Evolutionary conservation across 2,329 filamentous ascomycete species (phyloP).

Genomic region (Exophiala aquamarina): DNA sequence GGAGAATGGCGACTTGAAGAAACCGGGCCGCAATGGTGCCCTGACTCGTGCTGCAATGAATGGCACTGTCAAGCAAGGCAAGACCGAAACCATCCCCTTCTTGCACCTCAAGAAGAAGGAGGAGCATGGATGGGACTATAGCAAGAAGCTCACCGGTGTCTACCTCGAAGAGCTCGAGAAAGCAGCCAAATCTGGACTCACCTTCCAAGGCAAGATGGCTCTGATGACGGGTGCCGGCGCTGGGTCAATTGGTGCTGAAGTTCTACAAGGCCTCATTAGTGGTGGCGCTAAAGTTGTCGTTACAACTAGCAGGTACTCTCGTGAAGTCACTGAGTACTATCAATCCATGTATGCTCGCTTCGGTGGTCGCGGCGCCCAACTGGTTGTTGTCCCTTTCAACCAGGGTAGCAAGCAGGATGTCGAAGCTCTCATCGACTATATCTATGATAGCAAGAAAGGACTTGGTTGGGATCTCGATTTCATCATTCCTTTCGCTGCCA

Average conservation of each 20-base stretch:
- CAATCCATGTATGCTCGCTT: slow-evolving; percentile 97
- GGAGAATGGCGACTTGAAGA: slow-evolving; percentile 67
- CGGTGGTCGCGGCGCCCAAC: slow-evolving; percentile 89
- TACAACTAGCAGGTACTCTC: slow-evolving; percentile 93
- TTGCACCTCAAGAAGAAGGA: slow-evolving; percentile 93
- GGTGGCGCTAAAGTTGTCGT: slow-evolving; percentile 96
- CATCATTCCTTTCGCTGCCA: slow-evolving; percentile 93
- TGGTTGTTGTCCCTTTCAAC: slow-evolving; percentile 98
- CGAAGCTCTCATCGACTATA: slow-evolving; percentile 89
- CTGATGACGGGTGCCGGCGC: slow-evolving; percentile 98
- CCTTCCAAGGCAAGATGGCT: slow-evolving; percentile 90
- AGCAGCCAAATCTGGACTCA: slow-evolving; percentile 82
- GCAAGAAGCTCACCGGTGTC: slow-evolving; percentile 92
- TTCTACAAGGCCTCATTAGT: slow-evolving; percentile 91
- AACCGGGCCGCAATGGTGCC: slow-evolving; percentile 52
- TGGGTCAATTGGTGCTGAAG: slow-evolving; percentile 95
- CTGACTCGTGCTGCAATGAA: slow-evolving; percentile 46
- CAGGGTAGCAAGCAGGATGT: slow-evolving; percentile 98
- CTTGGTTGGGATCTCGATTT: slow-evolving; percentile 98
- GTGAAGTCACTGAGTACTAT: slow-evolving; percentile 98
- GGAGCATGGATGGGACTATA: slow-evolving; percentile 96
- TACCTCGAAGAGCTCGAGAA: slow-evolving; percentile 92
- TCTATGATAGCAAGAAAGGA: slow-evolving; percentile 94
- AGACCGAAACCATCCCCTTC: slow-evolving; percentile 97
- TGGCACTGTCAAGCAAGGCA: slow-evolving; percentile 68